Conservation (phyloP, 305 asterid species). For the Fraxinus baroniana region DNA sequence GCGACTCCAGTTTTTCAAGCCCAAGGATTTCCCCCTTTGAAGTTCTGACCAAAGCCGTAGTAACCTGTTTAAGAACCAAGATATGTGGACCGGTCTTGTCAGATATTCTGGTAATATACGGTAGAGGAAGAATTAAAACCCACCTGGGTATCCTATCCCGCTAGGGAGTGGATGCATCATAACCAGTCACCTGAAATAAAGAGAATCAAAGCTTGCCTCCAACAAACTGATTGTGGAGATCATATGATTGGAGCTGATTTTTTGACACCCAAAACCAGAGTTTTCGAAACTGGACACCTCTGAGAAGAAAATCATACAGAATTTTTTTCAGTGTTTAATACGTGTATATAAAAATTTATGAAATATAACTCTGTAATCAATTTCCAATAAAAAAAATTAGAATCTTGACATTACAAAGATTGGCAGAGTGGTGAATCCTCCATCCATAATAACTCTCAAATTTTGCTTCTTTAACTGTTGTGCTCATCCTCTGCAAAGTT, state of each 20-base stretch:
- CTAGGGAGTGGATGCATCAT: too few species aligned
- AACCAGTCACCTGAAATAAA: not conserved
- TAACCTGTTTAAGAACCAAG: too few species aligned
- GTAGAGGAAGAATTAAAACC: too few species aligned
- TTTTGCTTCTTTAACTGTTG: not conserved
- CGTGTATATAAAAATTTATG: not conserved
- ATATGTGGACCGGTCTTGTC: too few species aligned
- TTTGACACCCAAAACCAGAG: not conserved
- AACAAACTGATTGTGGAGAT: not conserved
- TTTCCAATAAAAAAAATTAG: not conserved
- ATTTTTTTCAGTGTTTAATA: not conserved
- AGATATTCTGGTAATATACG: too few species aligned
- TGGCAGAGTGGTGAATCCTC: not conserved
- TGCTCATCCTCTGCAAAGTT: not conserved
- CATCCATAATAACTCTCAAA: not conserved
- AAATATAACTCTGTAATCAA: not conserved
- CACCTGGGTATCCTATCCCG: too few species aligned
- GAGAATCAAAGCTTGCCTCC: not conserved
- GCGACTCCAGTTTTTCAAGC: not conserved
- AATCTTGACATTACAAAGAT: not conserved
- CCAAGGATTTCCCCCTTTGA: not conserved
- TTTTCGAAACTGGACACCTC: not conserved
- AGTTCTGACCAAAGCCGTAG: not conserved
- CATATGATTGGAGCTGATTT: not conserved
- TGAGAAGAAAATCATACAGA: not conserved